A percentile compares a stretch with the other conserved stretches of the same genome.
phyloP scores from a whole-genome alignment of 176 grass and related monocot genomes.

The Aechmea fasciata region DNA sequence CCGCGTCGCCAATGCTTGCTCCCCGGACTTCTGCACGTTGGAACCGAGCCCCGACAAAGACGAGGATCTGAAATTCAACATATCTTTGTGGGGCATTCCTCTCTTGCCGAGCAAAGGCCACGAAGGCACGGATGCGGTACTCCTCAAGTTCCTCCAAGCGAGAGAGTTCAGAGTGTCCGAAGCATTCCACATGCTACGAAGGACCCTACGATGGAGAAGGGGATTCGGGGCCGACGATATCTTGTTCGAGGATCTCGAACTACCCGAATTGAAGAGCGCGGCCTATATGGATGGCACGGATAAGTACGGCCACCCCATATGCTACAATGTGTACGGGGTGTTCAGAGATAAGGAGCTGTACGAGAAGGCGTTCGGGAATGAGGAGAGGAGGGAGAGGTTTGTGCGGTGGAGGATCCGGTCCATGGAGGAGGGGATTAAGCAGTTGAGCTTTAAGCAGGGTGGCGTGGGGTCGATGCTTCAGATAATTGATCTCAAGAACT shows the following conservation, averaged over 20 bases:
- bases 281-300: slow-evolving; percentile 51
- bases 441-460: slow-evolving; percentile 51
- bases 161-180: slow-evolving; percentile 72
- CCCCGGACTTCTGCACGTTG: neutral
- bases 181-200: slow-evolving; percentile 64
- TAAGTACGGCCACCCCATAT: slow-evolving; percentile 70
- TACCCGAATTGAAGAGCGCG: slow-evolving; percentile 31
- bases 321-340: slow-evolving; percentile 76
- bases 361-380: slow-evolving; percentile 52
- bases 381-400: slow-evolving; percentile 52
- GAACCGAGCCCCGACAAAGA: neutral
- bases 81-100: slow-evolving; percentile 9
- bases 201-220: slow-evolving; percentile 66
- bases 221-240: slow-evolving; percentile 50
- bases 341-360: slow-evolving; percentile 87
- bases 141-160: slow-evolving; percentile 85
- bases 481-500: slow-evolving; percentile 36
- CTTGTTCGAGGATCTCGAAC: slow-evolving; percentile 20
- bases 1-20: slow-evolving; percentile 10
- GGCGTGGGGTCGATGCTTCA: slow-evolving; percentile 43
- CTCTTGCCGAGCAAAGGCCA: slow-evolving; percentile 37
- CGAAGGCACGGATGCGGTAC: slow-evolving; percentile 68
- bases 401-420: slow-evolving; percentile 68
- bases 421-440: slow-evolving; percentile 57
- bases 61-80: neutral